phyloP scores from a whole-genome alignment of 2,329 filamentous ascomycete species.

The Periconia sp. region DNA sequence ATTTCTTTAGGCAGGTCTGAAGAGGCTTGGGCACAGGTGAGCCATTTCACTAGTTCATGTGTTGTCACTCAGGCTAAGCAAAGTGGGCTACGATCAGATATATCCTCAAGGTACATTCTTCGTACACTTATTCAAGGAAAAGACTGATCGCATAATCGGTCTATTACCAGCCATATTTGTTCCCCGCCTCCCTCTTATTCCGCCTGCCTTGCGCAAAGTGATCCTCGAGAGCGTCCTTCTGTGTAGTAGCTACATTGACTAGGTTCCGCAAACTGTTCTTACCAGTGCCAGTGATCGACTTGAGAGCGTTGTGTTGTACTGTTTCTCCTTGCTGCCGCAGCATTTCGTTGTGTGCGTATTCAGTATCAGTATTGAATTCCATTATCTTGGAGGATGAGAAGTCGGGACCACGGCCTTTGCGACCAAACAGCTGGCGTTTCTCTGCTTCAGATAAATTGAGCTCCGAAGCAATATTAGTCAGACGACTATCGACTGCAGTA shows the following conservation, averaged over 20 bases:
- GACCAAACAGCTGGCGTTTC: conserved; percentile 84
- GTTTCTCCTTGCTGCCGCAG: conserved; percentile 73
- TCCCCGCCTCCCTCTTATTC: conserved; percentile 82
- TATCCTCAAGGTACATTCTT: no score
- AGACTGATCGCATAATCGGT: no score
- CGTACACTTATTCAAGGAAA: no score
- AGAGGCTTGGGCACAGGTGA: no score
- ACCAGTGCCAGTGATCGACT: conserved; percentile 75
- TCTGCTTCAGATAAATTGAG: conserved; percentile 80
- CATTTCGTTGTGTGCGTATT: conserved; percentile 85
- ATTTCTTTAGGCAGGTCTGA: no score
- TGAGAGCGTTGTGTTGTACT: conserved; percentile 79
- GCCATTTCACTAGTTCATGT: no score
- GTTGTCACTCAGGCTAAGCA: no score
- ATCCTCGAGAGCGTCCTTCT: conserved; percentile 88
- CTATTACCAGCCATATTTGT: conserved; percentile 84
- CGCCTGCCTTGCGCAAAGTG: conserved; percentile 82
- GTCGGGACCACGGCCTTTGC: conserved; percentile 56
- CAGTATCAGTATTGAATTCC: conserved; percentile 86
- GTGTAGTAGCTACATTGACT: conserved; percentile 79
- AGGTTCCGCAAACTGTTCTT: conserved; percentile 91
- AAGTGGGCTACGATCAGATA: no score
- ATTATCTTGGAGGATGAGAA: conserved; percentile 69
- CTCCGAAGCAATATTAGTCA: conserved; percentile 75
- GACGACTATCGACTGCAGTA: conserved; percentile 63